phyloP scores from a whole-genome alignment of 192 early-diverging fungal genomes.

The Coemansia sp. region DNA sequence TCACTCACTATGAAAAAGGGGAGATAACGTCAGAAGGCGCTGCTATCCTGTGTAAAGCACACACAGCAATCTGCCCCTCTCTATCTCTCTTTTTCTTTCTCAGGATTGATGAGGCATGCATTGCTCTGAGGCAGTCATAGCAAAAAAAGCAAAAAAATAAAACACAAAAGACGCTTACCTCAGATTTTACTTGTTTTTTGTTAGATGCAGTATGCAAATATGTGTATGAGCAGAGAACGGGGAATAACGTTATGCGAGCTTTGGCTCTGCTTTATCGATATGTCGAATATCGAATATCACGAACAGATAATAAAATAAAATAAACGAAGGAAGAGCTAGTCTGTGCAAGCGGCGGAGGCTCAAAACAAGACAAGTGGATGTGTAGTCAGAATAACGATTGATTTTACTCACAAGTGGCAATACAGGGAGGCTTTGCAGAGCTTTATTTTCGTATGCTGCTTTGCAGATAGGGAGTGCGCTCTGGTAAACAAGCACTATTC shows the following conservation, averaged over 20 bases:
- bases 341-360: not conserved
- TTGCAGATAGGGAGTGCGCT: conserved; percentile 1
- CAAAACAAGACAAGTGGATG: not conserved
- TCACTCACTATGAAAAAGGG: not conserved
- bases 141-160: not conserved
- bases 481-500: conserved; percentile 5
- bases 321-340: not conserved
- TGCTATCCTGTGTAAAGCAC: not conserved
- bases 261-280: not conserved
- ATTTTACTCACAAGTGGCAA: not conserved
- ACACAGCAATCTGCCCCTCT: too few species aligned
- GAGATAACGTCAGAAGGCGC: not conserved
- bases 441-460: conserved; percentile 4
- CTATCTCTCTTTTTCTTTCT: too few species aligned
- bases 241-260: not conserved
- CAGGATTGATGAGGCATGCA: not conserved
- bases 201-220: conserved; percentile 11
- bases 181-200: not conserved
- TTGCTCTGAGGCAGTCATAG: conserved; percentile 1
- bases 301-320: not conserved
- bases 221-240: conserved; percentile 1
- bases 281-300: not conserved
- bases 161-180: not conserved
- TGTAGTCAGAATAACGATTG: not conserved
- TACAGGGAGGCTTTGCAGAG: not conserved